Conservation (phyloP, 495 filamentous ascomycete species). For the Penicillium crystallinum region DNA sequence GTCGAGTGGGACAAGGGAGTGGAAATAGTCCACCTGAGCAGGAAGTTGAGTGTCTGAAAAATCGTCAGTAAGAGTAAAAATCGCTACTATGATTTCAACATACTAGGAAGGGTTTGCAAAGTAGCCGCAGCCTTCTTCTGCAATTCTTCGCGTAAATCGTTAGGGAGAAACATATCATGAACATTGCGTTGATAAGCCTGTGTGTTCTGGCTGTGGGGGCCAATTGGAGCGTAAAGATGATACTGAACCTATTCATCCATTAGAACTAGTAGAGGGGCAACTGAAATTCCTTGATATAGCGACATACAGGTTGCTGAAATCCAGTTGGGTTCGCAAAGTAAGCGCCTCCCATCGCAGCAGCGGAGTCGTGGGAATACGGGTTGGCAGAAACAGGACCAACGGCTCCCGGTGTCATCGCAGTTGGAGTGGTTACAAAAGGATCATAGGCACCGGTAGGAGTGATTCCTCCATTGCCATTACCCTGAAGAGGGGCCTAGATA, state of each 20-base stretch:
- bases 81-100: constrained; percentile 15
- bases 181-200: constrained; percentile 76
- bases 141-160: constrained; percentile 76
- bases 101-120: constrained; percentile 78
- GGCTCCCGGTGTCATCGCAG: constrained; percentile 47
- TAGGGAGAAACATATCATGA: constrained; percentile 86
- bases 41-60: constrained; percentile 63
- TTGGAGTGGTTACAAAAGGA: constrained; percentile 54
- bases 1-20: constrained; percentile 88
- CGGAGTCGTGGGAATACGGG: constrained; percentile 60
- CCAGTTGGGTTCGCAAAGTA: constrained; percentile 53
- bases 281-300: not conserved
- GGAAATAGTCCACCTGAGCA: constrained; percentile 72
- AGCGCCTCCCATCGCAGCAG: constrained; percentile 45
- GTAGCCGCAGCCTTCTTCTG: constrained; percentile 84
- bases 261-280: not conserved
- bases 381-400: constrained; percentile 52
- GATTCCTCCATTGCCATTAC: constrained; percentile 36
- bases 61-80: constrained; percentile 6
- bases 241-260: constrained; percentile 61
- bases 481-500: constrained; percentile 35
- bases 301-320: constrained; percentile 64
- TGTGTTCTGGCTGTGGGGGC: constrained; percentile 72
- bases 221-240: constrained; percentile 85
- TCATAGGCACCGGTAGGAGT: constrained; percentile 43